phyloP scores from a whole-genome alignment of 1,284 basidiomycete species.

The Chalciporus piperatoides region DNA sequence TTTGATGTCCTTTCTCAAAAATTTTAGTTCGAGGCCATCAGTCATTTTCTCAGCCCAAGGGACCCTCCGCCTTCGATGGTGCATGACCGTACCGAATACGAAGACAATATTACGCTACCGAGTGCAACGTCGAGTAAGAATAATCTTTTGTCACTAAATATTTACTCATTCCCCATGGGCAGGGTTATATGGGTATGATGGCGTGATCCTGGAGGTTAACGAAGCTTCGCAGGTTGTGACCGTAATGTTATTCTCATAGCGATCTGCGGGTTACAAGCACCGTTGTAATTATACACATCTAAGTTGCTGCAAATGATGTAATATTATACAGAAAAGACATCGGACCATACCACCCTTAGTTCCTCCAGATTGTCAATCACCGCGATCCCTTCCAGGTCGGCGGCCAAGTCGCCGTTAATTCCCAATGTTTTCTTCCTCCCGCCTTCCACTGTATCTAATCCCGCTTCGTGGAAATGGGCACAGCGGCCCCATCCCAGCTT shows the following conservation, averaged over 20 bases:
- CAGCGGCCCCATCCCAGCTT: conserved; percentile 68
- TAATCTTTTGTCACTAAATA: conserved; percentile 12
- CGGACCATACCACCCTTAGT: conserved; percentile 64
- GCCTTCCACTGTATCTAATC: conserved; percentile 59
- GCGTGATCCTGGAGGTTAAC: conserved; percentile 77
- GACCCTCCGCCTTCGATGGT: conserved; percentile 77
- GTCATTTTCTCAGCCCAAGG: conserved; percentile 66
- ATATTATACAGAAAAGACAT: conserved; percentile 48
- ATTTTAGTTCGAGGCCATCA: conserved; percentile 65
- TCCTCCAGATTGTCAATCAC: conserved; percentile 56
- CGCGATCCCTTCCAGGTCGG: conserved; percentile 40
- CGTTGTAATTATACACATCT: conserved; percentile 3
- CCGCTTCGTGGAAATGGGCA: conserved; percentile 69
- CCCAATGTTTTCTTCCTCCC: conserved; percentile 53
- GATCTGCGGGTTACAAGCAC: background rate
- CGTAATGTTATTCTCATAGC: conserved; percentile 62
- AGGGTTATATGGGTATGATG: conserved; percentile 78
- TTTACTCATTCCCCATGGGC: conserved; percentile 16
- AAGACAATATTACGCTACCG: conserved; percentile 67
- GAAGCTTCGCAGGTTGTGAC: conserved; percentile 72
- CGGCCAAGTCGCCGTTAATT: conserved; percentile 36
- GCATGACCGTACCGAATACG: conserved; percentile 81
- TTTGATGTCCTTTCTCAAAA: background rate
- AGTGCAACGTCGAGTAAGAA: conserved; percentile 68
- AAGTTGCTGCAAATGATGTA: conserved; percentile 2